These are phyloP conservation scores for Cryptosporidium ryanae DNA, from an alignment of 169 alveolate genomes.

Conservation along the genomic window DNA sequence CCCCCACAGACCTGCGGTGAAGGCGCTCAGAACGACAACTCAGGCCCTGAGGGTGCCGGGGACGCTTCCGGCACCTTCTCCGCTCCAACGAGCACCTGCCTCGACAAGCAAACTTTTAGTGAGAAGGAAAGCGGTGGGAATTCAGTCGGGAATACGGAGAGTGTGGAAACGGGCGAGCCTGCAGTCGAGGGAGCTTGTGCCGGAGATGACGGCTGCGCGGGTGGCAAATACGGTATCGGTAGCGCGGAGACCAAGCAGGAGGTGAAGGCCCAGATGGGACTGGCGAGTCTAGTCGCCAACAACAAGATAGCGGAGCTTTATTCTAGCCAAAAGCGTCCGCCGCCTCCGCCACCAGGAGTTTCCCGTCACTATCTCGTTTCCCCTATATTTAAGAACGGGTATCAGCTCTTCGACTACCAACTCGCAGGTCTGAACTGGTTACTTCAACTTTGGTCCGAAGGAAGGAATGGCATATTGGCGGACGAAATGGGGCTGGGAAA, in stretches of 20 bases:
- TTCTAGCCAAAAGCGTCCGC: conserved; percentile 69
- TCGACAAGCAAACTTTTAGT: not conserved
- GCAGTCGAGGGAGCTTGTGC: not conserved
- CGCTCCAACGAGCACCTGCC: no score
- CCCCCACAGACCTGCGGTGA: not conserved
- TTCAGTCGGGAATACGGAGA: not conserved
- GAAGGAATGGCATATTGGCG: conserved; percentile 91
- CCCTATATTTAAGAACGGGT: conserved; percentile 70
- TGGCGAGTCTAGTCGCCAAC: conserved; percentile 51
- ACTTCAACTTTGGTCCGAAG: conserved; percentile 83
- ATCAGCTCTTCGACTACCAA: conserved; percentile 74
- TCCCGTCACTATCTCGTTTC: conserved; percentile 66
- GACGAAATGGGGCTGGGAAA: conserved; percentile 89
- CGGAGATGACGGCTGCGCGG: not conserved
- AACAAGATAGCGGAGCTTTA: conserved; percentile 59
- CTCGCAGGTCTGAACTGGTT: conserved; percentile 87
- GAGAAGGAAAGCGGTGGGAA: not conserved
- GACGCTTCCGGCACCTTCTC: not conserved
- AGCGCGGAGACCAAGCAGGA: conserved; percentile 4
- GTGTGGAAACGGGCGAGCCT: not conserved
- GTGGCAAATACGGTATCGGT: not conserved
- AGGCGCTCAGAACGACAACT: not conserved
- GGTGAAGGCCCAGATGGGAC: conserved; percentile 14
- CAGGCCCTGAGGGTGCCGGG: not conserved
- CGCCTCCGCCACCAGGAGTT: conserved; percentile 75